Conservation (phyloP, 345 rosid genomes). For the Clausena lansium region DNA sequence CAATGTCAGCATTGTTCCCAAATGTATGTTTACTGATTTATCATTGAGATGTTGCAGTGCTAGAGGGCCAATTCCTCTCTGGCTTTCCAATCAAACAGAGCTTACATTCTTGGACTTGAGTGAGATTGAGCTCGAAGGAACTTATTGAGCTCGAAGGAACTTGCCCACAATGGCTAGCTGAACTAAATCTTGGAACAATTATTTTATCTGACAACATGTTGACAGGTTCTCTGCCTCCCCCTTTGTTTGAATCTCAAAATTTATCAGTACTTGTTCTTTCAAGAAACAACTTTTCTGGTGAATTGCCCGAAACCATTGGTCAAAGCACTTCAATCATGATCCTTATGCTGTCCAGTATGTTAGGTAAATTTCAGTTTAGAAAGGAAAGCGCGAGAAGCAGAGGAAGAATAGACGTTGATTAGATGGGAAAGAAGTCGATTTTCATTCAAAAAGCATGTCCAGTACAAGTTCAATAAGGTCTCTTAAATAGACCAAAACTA, state of each 20-base stretch:
- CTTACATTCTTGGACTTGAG: conserved; percentile 28
- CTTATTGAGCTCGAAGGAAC: no score
- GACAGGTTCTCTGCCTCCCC: conserved; percentile 27
- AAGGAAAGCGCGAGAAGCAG: no score
- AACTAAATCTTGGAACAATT: neutral
- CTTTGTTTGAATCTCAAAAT: conserved; percentile 21
- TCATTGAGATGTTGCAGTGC: conserved; percentile 12
- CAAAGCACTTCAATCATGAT: neutral
- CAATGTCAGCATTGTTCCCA: conserved; percentile 6
- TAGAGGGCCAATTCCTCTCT: conserved; percentile 7
- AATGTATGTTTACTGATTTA: conserved; percentile 7
- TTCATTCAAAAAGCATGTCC: no score
- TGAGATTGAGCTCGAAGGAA: conserved; percentile 19
- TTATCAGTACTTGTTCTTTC: conserved; percentile 16
- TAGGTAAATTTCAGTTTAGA: no score
- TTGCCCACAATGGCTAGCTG: conserved; percentile 21
- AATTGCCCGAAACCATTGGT: conserved; percentile 16
- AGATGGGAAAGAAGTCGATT: no score
- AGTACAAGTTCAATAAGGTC: no score
- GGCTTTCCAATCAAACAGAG: conserved; percentile 21
- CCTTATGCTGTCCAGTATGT: conserved; percentile 24
- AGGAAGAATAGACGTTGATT: no score
- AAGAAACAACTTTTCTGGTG: conserved; percentile 21
- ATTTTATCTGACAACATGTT: conserved; percentile 24
- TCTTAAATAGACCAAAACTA: no score